phyloP scores from a whole-genome alignment of 2,329 filamentous ascomycete species.

The Ascochyta pisi region DNA sequence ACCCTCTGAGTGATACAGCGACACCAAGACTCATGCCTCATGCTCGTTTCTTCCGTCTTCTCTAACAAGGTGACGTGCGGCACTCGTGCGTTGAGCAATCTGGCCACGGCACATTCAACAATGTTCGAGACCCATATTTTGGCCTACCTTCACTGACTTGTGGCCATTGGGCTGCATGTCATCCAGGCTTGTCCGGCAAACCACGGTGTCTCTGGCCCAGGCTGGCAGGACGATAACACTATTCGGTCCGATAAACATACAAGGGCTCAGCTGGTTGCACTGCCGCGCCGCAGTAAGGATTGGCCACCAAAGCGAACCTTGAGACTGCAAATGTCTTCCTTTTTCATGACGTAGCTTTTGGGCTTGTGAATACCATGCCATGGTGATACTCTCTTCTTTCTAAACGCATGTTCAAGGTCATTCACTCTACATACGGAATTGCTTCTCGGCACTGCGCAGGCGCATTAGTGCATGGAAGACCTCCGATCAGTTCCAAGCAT shows the following conservation, averaged over 20 bases:
- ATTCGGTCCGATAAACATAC: constrained; percentile 43
- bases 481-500: constrained; percentile 7
- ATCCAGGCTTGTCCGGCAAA: constrained; percentile 20
- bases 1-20: constrained; percentile 18
- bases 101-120: constrained; percentile 22
- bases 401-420: constrained; percentile 10
- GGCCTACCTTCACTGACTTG: constrained; percentile 26
- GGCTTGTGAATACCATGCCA: constrained; percentile 18
- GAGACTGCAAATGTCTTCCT: constrained; percentile 15
- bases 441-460: constrained; percentile 19
- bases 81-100: constrained; percentile 16
- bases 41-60: constrained; percentile 23
- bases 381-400: background rate
- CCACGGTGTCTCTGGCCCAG: constrained; percentile 33
- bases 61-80: constrained; percentile 23
- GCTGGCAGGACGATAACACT: constrained; percentile 35
- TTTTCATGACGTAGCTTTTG: constrained; percentile 33
- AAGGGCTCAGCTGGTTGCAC: constrained; percentile 32
- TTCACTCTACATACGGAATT: constrained; percentile 2
- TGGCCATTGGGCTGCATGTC: constrained; percentile 29
- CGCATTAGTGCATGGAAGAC: constrained; percentile 22
- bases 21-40: constrained; percentile 17
- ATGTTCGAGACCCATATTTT: constrained; percentile 37
- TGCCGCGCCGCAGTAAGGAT: constrained; percentile 33
- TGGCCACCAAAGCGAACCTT: constrained; percentile 20